Evolutionary conservation across 2,329 filamentous ascomycete species (phyloP).

Genomic region (Calonectria ilicicola): DNA sequence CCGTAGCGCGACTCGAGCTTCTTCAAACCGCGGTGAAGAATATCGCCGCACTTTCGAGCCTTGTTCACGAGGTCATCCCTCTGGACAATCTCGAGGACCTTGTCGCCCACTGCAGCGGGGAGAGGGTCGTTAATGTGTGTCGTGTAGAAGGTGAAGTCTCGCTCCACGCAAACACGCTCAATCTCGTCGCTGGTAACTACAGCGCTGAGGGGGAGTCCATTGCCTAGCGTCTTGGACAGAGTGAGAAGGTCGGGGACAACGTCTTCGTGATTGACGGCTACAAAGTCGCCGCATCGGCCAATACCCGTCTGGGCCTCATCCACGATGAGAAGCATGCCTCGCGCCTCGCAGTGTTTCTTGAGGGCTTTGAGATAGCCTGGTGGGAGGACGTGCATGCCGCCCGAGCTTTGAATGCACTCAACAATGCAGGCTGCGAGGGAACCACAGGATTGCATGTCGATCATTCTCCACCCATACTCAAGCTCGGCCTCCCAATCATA

Average conservation of each 20-base stretch:
- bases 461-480: conserved; percentile 69
- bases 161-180: conserved; percentile 58
- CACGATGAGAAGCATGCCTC: conserved; percentile 71
- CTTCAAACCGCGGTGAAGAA: conserved; percentile 61
- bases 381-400: conserved; percentile 71
- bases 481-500: conserved; percentile 74
- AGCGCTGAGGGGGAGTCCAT: conserved; percentile 69
- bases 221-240: conserved; percentile 71
- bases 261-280: conserved; percentile 67
- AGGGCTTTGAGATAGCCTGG: conserved; percentile 68
- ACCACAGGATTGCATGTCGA: conserved; percentile 70
- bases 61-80: conserved; percentile 64
- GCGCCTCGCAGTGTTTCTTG: conserved; percentile 64
- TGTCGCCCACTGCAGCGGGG: conserved; percentile 69
- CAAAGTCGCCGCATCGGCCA: conserved; percentile 68
- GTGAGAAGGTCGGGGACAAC: conserved; percentile 70
- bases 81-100: conserved; percentile 71
- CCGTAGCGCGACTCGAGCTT: conserved; percentile 62
- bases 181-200: conserved; percentile 68
- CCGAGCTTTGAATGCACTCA: conserved; percentile 70
- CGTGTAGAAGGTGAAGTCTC: conserved; percentile 68
- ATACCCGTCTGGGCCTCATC: conserved; percentile 73
- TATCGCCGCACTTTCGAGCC: conserved; percentile 56
- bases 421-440: conserved; percentile 74
- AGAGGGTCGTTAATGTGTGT: conserved; percentile 74